Percentiles rank a stretch among this genome's conserved stretches.
Evolutionary conservation across 1,284 basidiomycete species (phyloP).

Genomic region (Boletellus sp.): DNA sequence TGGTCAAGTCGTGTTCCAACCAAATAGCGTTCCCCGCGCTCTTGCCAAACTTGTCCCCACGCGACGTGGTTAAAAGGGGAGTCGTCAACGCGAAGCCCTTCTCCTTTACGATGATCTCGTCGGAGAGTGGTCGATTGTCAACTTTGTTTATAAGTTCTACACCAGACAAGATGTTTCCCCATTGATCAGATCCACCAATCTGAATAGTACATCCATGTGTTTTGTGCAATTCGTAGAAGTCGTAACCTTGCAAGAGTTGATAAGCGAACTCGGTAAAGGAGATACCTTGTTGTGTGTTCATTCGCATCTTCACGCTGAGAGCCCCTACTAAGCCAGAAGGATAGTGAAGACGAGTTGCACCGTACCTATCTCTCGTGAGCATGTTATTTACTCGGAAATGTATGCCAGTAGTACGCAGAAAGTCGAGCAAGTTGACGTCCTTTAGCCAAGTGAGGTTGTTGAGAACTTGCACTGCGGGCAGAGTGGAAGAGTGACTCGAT

Average conservation of each 20-base stretch:
- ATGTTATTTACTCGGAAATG: conserved; percentile 85
- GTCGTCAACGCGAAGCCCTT: conserved; percentile 87
- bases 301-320: conserved; percentile 80
- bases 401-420: conserved; percentile 80
- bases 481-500: conserved; percentile 15
- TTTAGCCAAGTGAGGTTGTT: conserved; percentile 89
- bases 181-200: conserved; percentile 95
- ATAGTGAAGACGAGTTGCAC: neutral
- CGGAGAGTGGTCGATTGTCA: conserved; percentile 31
- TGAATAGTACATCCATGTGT: conserved; percentile 78
- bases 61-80: conserved; percentile 86
- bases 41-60: conserved; percentile 97
- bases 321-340: conserved; percentile 3
- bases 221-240: conserved; percentile 81
- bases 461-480: conserved; percentile 47
- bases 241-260: conserved; percentile 95
- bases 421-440: conserved; percentile 75
- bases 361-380: conserved; percentile 87
- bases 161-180: conserved; percentile 96
- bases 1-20: conserved; percentile 75
- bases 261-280: conserved; percentile 98
- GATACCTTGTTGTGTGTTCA: conserved; percentile 77
- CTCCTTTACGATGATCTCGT: conserved; percentile 28
- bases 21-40: conserved; percentile 95
- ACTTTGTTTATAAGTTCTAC: conserved; percentile 75